These are phyloP conservation scores for Hanseniaspora vineae DNA, from an alignment of 805 yeast genomes.

Conservation along the genomic window DNA sequence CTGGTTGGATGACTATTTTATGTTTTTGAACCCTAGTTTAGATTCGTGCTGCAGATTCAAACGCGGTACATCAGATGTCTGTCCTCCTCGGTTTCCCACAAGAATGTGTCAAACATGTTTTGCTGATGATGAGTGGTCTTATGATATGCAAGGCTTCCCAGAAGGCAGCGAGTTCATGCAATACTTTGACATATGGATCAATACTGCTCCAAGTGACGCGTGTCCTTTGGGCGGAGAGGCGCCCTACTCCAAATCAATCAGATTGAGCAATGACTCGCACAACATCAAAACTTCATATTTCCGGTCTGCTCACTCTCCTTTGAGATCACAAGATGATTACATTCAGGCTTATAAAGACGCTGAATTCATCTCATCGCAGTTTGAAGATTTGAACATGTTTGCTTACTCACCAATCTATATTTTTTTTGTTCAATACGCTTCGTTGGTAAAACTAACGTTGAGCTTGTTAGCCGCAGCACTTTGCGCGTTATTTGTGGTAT, in stretches of 20 bases:
- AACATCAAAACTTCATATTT: conserved; percentile 49
- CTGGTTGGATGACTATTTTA: conserved; percentile 86
- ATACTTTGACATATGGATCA: conserved; percentile 71
- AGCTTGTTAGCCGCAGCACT: conserved; percentile 41
- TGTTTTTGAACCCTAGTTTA: conserved; percentile 76
- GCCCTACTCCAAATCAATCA: conserved; percentile 51
- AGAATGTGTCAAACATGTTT: conserved; percentile 67
- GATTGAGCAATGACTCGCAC: conserved; percentile 30
- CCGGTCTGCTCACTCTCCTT: conserved; percentile 66
- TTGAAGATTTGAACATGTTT: conserved; percentile 50
- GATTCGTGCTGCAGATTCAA: conserved; percentile 75
- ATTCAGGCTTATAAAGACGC: conserved; percentile 69
- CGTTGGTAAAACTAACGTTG: conserved; percentile 49
- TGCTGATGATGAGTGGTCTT: conserved; percentile 49
- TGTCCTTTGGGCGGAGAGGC: conserved; percentile 96
- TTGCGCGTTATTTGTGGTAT: conserved; percentile 35
- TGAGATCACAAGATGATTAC: conserved; percentile 73
- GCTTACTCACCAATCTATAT: conserved; percentile 91
- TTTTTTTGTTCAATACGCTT: conserved; percentile 77
- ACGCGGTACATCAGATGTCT: conserved; percentile 44
- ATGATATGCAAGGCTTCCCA: conserved; percentile 76
- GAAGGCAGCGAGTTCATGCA: conserved; percentile 56
- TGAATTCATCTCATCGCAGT: conserved; percentile 46
- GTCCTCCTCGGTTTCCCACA: conserved; percentile 51
- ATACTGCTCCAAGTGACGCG: conserved; percentile 60